Evolutionary conservation across 2,329 filamentous ascomycete genomes (phyloP), one percentile per base, ranked within the genome.

Genomic region (Epichloe uncinata): DNA sequence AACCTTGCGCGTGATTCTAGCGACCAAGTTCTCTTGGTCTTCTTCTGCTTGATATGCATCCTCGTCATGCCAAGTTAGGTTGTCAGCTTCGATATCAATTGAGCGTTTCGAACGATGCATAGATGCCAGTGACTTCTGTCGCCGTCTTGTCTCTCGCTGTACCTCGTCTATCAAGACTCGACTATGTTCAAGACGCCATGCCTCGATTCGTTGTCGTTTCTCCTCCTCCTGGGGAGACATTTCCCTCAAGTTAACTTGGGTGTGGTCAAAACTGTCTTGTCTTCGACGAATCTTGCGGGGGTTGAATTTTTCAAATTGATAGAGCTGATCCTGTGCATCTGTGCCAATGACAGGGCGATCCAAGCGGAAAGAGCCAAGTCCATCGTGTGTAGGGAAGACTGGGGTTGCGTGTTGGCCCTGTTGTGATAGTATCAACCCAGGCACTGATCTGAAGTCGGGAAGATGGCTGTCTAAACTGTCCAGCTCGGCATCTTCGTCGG

Each of bases 401-500:
- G 86, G 81, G 16, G 75, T 73, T 18, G 79, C 72, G 55, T 78
- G 80, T 16, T 62, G 60, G 12, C 54, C 56, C 3, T 55, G 52
- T 16, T 60, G 58, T 7, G 58, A 57, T n/a, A 56, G 52, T 36
- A 58, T 55, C 22, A 58, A 52, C 5, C 55, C 63, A 4, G 75
- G 71, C 6, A 72, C 73, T 42, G 87, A 81, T 47, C 88, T 81
- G 62, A 96, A 97, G 42, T 89, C 90, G 55, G 90, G 85, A 1
- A 97, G 73, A 49, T 94, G 90, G 61, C 91, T 90, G 63, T 97
- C 91, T 40, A 97, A 74, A 62, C 89, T 95, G 64, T 98, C 93
- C 42, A 97, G 73, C 63, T 97, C 91, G 26, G 76, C 81, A 54
- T 87, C 84, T 33, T 87, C 85, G 30, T 83, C 80, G 20, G 50